These are phyloP conservation scores for Trametes cingulata DNA, from an alignment of 768 basidiomycete species.

Conservation along the genomic window DNA sequence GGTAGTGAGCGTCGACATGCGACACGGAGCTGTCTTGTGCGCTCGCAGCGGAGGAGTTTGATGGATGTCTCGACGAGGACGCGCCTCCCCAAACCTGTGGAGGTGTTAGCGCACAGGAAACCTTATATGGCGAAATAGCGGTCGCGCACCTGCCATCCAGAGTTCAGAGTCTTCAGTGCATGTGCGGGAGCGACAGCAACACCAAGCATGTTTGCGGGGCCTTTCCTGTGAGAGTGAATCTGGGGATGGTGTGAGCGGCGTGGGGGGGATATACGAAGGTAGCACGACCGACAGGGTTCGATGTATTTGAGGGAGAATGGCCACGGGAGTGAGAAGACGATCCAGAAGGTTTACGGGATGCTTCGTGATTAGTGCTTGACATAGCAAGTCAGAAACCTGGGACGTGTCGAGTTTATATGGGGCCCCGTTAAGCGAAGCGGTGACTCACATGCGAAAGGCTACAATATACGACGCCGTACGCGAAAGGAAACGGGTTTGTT, in stretches of 20 bases:
- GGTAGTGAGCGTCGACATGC: slow-evolving; percentile 49
- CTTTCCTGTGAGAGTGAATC: slow-evolving; percentile 42
- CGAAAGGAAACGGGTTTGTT: slow-evolving; percentile 17
- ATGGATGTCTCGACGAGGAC: slow-evolving; percentile 55
- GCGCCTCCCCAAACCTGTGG: slow-evolving; percentile 61
- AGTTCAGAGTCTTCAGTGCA: slow-evolving; percentile 52
- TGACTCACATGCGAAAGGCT: slow-evolving; percentile 24
- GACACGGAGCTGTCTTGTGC: slow-evolving; percentile 48
- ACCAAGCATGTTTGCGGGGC: slow-evolving; percentile 53
- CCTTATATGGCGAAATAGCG: slow-evolving; percentile 11
- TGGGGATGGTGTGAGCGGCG: background rate
- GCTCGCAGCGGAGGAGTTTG: slow-evolving; percentile 60
- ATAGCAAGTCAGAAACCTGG: slow-evolving; percentile 23
- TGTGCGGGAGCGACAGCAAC: slow-evolving; percentile 50
- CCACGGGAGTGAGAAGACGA: slow-evolving; percentile 66
- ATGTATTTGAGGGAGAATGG: slow-evolving; percentile 63
- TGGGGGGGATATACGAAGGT: slow-evolving; percentile 35
- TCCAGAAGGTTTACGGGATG: slow-evolving; percentile 63
- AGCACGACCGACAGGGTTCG: slow-evolving; percentile 50
- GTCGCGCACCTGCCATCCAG: slow-evolving; percentile 66
- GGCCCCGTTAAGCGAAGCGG: slow-evolving; percentile 5
- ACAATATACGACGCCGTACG: slow-evolving; percentile 17
- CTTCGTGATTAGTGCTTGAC: slow-evolving; percentile 35
- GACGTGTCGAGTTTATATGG: slow-evolving; percentile 18
- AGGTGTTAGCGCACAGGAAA: slow-evolving; percentile 10